phyloP scores from a whole-genome alignment of 2,329 filamentous ascomycete genomes.

The Lasiodiplodia hormozganensis region DNA sequence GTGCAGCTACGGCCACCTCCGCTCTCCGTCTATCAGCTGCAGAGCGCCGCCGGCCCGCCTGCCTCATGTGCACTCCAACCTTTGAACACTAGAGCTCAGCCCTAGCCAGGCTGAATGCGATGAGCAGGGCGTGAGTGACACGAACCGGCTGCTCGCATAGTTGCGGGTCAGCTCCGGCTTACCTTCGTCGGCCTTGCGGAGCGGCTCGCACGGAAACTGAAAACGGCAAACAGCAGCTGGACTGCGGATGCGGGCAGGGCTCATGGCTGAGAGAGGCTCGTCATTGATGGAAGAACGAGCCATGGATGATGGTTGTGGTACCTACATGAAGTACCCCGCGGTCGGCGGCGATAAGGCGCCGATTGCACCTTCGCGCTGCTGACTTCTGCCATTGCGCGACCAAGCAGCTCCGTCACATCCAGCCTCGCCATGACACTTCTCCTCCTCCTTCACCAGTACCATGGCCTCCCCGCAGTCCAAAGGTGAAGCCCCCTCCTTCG shows the following conservation, averaged over 20 bases:
- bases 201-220: background rate
- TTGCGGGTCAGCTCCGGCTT: background rate
- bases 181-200: background rate
- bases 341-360: constrained; percentile 4
- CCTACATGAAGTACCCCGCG: background rate
- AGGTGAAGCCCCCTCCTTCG: background rate
- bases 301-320: background rate
- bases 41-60: constrained; percentile 13
- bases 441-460: constrained; percentile 1
- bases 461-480: constrained; percentile 1
- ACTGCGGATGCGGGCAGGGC: background rate
- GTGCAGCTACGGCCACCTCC: constrained; percentile 21
- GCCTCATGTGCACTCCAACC: background rate
- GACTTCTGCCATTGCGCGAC: constrained; percentile 1
- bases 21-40: constrained; percentile 22
- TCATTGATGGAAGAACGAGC: background rate
- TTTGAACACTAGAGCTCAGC: background rate
- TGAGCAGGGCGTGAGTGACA: no score
- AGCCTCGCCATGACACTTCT: background rate
- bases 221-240: background rate
- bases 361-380: constrained; percentile 2
- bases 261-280: background rate
- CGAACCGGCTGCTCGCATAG: background rate
- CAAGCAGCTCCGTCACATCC: background rate
- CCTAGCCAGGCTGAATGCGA: background rate